These are phyloP conservation scores for Pythium brachiatum DNA, from an alignment of 352 stramenopile species.

Conservation along the genomic window DNA sequence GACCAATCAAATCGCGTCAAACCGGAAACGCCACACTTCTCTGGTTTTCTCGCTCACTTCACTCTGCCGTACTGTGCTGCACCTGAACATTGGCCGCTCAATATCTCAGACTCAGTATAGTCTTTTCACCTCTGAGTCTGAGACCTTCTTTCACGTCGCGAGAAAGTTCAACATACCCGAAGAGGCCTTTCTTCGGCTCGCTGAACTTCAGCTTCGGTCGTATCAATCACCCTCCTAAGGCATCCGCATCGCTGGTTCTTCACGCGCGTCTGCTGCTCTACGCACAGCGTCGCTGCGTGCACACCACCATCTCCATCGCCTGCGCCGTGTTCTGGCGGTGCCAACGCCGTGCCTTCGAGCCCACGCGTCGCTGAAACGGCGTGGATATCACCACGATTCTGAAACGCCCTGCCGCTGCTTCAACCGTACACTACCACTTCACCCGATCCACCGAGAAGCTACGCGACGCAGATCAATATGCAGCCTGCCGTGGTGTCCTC, in stretches of 20 bases:
- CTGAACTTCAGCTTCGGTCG: slow-evolving; percentile 6
- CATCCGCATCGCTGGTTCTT: not conserved
- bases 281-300: not conserved
- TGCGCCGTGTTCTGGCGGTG: not conserved
- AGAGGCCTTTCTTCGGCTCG: not conserved
- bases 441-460: not conserved
- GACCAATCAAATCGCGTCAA: slow-evolving; percentile 28
- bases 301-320: not conserved
- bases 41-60: slow-evolving; percentile 2
- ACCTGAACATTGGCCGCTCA: not conserved
- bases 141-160: not conserved
- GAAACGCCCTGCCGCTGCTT: slow-evolving; percentile 1
- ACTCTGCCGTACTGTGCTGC: not conserved
- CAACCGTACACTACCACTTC: not conserved
- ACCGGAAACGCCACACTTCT: slow-evolving; percentile 1
- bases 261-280: not conserved
- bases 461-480: not conserved
- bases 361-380: not conserved
- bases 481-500: not conserved
- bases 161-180: slow-evolving; percentile 12
- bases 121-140: not conserved
- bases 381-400: not conserved
- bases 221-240: not conserved
- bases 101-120: slow-evolving; percentile 3
- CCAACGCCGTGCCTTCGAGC: not conserved